Evolutionary conservation across 1,284 basidiomycete species (phyloP), one percentile per base, ranked within the genome.

Genomic region (Cryptococcus jaspeensis): DNA sequence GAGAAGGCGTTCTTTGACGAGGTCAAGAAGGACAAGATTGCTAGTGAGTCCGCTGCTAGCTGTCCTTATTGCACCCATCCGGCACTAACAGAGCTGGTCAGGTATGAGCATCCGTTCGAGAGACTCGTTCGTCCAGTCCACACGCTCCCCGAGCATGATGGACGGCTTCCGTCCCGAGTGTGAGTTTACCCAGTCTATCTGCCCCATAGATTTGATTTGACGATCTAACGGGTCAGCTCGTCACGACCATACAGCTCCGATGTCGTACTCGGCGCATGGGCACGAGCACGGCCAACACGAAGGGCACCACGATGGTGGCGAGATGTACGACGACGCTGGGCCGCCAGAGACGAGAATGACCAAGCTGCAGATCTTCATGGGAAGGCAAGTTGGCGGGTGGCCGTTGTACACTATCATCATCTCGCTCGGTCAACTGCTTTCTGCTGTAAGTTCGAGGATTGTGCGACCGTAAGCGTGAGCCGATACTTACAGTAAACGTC

Each of bases 1-100:
- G 92, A 95, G 77, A 91, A 93, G 73, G 86, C 85, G 0, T 94
- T 92, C 85, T 94, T 93, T 78, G 87, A 88, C 61, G 88, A 87
- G 72, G 88, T 92, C 63, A 85, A 88, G 73, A 89, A 86, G 78
- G 90, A 92, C 67, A 92, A 90, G 80, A 80, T 93, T 58, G 65
- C 55, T 63, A 63, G 62, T 69, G 50, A 61, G 66, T 64, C 41
- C 15, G 36, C 22, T 18, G 38, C n/a, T n/a, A 8, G 3, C 7
- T 38, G 23, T 47, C n/a, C n/a, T n/a, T n/a, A n/a, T n/a, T n/a
- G n/a, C n/a, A n/a, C n/a, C n/a, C n/a, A n/a, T n/a, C n/a, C n/a
- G n/a, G n/a, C n/a, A n/a, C n/a, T n/a, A n/a, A n/a, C n/a, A n/a
- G n/a, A n/a, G n/a, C 8, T n/a, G 20, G 32, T 15, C 61, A 60